Conservation (phyloP, 768 basidiomycete genomes). For the Amanita phalloides region DNA sequence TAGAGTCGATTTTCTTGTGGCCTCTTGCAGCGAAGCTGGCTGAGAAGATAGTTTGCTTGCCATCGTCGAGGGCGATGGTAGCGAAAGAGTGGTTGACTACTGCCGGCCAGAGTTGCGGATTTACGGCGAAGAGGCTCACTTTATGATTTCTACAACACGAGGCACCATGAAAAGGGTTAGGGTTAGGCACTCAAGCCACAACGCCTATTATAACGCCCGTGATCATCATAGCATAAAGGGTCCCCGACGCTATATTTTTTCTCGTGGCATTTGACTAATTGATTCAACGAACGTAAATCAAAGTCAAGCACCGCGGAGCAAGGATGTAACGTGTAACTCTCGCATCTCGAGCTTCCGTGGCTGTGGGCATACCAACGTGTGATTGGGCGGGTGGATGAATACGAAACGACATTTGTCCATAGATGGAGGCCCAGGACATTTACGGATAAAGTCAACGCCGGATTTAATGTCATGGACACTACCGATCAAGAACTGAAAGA, state of each 20-base stretch:
- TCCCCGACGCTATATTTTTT: too few species aligned
- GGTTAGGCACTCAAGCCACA: too few species aligned
- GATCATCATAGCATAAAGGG: too few species aligned
- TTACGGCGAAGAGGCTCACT: neutral
- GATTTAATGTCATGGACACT: constrained; percentile 10
- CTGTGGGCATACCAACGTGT: constrained; percentile 4
- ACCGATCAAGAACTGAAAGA: constrained; percentile 9
- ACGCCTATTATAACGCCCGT: too few species aligned
- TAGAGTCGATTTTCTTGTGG: constrained; percentile 53
- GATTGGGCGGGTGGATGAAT: constrained; percentile 8
- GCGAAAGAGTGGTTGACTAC: neutral
- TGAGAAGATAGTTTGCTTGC: neutral
- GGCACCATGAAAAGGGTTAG: neutral
- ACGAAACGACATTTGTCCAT: constrained; percentile 8
- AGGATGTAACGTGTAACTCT: constrained; percentile 3
- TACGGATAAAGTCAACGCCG: constrained; percentile 3
- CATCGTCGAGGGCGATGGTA: constrained; percentile 3
- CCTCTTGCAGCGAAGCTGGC: constrained; percentile 51
- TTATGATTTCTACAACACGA: constrained; percentile 1
- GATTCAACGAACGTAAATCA: too few species aligned
- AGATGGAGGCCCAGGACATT: constrained; percentile 2
- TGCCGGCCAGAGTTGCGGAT: constrained; percentile 4
- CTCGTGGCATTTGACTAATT: too few species aligned
- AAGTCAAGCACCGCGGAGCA: neutral
- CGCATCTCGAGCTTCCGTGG: constrained; percentile 2